These are phyloP conservation scores for Fusarium liriodendri DNA, from an alignment of 2,329 filamentous ascomycete genomes.

Conservation along the genomic window DNA sequence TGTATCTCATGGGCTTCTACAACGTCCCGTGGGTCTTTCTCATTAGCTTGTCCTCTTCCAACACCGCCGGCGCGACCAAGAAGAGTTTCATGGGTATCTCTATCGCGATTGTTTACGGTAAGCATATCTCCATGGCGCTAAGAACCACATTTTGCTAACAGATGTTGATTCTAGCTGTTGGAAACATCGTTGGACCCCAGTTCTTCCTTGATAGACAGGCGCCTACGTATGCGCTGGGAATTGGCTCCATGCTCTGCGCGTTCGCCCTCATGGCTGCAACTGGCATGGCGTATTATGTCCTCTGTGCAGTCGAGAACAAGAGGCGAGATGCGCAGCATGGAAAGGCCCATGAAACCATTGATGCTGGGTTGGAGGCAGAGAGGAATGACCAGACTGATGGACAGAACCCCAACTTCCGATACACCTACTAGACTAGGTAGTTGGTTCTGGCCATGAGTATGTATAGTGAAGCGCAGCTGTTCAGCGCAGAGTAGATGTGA, in stretches of 20 bases:
- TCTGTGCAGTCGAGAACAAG: not conserved
- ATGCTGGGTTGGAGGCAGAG: slow-evolving; percentile 5
- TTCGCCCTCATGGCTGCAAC: slow-evolving; percentile 38
- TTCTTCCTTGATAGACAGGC: slow-evolving; percentile 39
- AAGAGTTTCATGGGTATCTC: slow-evolving; percentile 43
- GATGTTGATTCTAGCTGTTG: slow-evolving; percentile 23
- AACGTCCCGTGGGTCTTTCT: slow-evolving; percentile 44
- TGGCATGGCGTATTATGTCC: not conserved
- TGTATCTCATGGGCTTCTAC: slow-evolving; percentile 47
- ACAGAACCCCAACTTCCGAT: slow-evolving; percentile 21
- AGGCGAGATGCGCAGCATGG: slow-evolving; percentile 13
- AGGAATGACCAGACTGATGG: slow-evolving; percentile 13
- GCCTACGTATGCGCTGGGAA: slow-evolving; percentile 34
- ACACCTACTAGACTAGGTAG: slow-evolving; percentile 8
- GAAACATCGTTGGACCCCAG: slow-evolving; percentile 44
- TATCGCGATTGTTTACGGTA: slow-evolving; percentile 40
- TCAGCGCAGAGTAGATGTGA: too few species aligned
- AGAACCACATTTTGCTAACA: not conserved
- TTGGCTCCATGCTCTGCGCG: slow-evolving; percentile 38
- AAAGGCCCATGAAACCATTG: not conserved
- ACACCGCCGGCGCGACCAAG: slow-evolving; percentile 43
- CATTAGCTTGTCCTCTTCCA: slow-evolving; percentile 35
- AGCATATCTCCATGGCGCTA: not conserved
- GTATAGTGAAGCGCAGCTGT: not conserved
- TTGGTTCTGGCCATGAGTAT: not conserved